Conservation (phyloP, 768 basidiomycete genomes). For the Lactifluus rugatus region DNA sequence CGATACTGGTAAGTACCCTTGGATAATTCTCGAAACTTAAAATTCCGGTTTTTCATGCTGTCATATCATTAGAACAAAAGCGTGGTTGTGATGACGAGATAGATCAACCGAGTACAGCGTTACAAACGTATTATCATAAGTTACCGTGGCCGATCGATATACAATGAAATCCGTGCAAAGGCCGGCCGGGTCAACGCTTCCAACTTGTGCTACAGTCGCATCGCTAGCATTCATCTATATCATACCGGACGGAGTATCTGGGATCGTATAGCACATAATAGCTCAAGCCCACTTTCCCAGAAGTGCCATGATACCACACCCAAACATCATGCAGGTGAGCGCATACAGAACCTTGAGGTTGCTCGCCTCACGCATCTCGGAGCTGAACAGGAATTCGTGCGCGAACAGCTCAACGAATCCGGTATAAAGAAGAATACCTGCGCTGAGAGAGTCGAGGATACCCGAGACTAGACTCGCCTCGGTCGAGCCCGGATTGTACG, state of each 20-base stretch:
- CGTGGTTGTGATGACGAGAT: background rate
- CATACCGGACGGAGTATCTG: background rate
- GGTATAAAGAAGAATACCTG: conserved; percentile 84
- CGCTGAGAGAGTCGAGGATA: conserved; percentile 71
- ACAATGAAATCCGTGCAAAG: background rate
- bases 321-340: conserved; percentile 66
- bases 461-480: conserved; percentile 79
- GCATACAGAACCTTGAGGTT: conserved; percentile 61
- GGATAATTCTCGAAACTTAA: background rate
- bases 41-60: background rate
- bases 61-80: background rate
- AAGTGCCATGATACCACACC: conserved; percentile 83
- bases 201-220: background rate
- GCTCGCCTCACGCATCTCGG: conserved; percentile 68
- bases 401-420: conserved; percentile 87
- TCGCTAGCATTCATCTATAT: background rate
- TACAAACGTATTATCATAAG: background rate
- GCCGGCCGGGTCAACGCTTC: background rate
- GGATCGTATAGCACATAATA: background rate
- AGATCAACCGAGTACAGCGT: background rate
- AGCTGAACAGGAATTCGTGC: conserved; percentile 90
- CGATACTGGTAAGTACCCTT: background rate
- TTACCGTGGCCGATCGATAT: background rate
- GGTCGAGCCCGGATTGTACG: conserved; percentile 74
- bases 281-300: conserved; percentile 78